Base-by-base conservation (phyloP, 352 stramenopile species). In the Phytophthora ramorum region DNA sequence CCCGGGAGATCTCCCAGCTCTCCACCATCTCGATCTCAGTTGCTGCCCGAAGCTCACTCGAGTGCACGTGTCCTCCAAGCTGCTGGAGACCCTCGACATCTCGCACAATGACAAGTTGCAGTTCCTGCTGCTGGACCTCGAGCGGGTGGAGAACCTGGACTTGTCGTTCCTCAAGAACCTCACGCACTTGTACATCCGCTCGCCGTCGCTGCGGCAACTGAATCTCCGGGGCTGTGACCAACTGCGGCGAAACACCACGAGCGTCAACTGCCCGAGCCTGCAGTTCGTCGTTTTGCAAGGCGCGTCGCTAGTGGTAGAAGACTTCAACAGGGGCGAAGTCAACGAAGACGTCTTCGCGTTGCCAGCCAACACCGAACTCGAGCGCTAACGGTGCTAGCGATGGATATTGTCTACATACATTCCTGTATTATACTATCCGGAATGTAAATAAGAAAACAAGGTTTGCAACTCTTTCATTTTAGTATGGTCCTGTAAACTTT, bases 91-190 rank as follows among this genome's bases (percentile, higher is more conserved):
- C 0, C 57, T 91, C 37, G 46, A 87, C 16, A 47, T 93, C 22
- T 69, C 71, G 10, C 53, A 78, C 8, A 90, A 79, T 35, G 63
- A 77, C 28, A 63, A 70, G 14, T 65, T 92, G 30, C 69, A 87
- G 57, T 70, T 69, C 45, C 24, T 87, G 16, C 32, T 87, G 10
- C 66, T 92, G 28, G 73, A 91, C 47, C 30, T 92, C 2, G 60
- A 76, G 24, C 32, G 26, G 1, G 54, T 69, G 1, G 61, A 50
- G n/a, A 43, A 57, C 0, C 59, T 91, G 16, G 75, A 93, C 40
- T 57, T 92, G 50, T 90, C 85, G n/a, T 89, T 82, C 24, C 64
- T 92, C 28, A 83, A 83, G 63, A 73, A 68, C 14, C 62, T 93
- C 45, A 84, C 69, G 20, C 71, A 89, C 28, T 47, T 92, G 47